Evolutionary conservation across 2,329 filamentous ascomycete species (phyloP).

Genomic region (Scedosporium dehoogii): DNA sequence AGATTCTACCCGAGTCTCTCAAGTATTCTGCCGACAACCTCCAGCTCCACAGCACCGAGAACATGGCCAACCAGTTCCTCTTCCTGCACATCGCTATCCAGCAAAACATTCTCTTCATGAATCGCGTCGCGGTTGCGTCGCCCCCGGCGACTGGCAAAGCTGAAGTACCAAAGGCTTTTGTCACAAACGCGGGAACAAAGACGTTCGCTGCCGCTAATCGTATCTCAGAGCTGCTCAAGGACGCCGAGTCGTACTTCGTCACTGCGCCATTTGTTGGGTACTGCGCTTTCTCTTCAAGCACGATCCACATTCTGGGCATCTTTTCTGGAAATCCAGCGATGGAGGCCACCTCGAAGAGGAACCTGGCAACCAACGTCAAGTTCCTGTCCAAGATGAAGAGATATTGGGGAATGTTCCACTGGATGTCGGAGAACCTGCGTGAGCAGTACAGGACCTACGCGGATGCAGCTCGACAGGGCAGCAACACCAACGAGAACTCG

Average conservation of each 20-base stretch:
- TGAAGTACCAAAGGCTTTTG: constrained; percentile 68
- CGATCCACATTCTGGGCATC: constrained; percentile 86
- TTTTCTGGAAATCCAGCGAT: constrained; percentile 74
- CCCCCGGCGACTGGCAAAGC: constrained; percentile 40
- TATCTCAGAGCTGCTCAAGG: constrained; percentile 75
- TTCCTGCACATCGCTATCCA: constrained; percentile 86
- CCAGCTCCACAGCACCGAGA: constrained; percentile 72
- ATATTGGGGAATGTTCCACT: constrained; percentile 98
- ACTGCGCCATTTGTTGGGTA: constrained; percentile 92
- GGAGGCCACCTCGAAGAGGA: constrained; percentile 70
- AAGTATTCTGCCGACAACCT: constrained; percentile 74
- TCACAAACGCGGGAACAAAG: constrained; percentile 62
- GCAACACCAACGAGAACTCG: constrained; percentile 35
- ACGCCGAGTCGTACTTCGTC: constrained; percentile 65
- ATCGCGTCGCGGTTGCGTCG: constrained; percentile 69
- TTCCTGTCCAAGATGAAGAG: constrained; percentile 93
- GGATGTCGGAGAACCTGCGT: constrained; percentile 86
- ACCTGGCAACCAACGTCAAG: constrained; percentile 77
- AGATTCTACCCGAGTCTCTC: constrained; percentile 60
- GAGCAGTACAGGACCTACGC: constrained; percentile 79
- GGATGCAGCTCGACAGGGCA: constrained; percentile 58
- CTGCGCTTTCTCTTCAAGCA: constrained; percentile 85
- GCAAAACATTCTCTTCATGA: constrained; percentile 83
- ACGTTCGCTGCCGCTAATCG: constrained; percentile 77
- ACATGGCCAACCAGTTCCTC: constrained; percentile 81